These are phyloP conservation scores for Helminthosporium solani DNA, from an alignment of 2,329 filamentous ascomycete species.

Conservation along the genomic window DNA sequence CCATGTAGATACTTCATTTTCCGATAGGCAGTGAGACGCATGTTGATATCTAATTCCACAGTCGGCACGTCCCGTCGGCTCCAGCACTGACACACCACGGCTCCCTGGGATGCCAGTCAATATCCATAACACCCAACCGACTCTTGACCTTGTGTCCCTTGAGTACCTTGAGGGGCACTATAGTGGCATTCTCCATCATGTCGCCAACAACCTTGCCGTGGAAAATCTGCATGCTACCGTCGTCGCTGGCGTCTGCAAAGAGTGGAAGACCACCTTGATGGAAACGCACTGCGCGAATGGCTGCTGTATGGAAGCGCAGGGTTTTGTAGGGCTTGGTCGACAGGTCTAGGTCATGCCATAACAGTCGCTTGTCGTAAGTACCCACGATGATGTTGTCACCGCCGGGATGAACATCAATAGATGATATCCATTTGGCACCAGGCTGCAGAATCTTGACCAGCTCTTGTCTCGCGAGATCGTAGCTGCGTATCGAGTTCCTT, in stretches of 20 bases:
- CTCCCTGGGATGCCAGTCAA: constrained; percentile 94
- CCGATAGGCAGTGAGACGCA: constrained; percentile 2
- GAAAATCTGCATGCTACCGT: constrained; percentile 93
- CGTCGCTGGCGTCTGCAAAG: constrained; percentile 93
- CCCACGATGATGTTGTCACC: constrained; percentile 94
- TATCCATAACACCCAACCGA: constrained; percentile 84
- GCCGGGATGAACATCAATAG: constrained; percentile 87
- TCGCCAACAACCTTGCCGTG: constrained; percentile 94
- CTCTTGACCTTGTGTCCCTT: constrained; percentile 84
- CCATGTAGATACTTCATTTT: constrained; percentile 1
- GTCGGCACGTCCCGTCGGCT: constrained; percentile 85
- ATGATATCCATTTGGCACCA: constrained; percentile 91
- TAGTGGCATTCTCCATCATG: constrained; percentile 92
- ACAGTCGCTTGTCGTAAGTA: constrained; percentile 86
- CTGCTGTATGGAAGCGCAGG: constrained; percentile 88
- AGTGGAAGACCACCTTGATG: constrained; percentile 77
- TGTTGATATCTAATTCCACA: constrained; percentile 65
- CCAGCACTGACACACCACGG: constrained; percentile 94
- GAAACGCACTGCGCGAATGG: constrained; percentile 85
- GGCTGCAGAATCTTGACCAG: constrained; percentile 92
- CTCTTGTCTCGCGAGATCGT: constrained; percentile 88
- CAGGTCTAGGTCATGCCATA: constrained; percentile 97
- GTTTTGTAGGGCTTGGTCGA: constrained; percentile 92
- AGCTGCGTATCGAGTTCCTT: constrained; percentile 87
- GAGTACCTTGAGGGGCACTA: constrained; percentile 93